Percentiles rank a stretch among this genome's conserved stretches.
Conservation (phyloP, 805 yeast species). For the Lachancea cidri region DNA sequence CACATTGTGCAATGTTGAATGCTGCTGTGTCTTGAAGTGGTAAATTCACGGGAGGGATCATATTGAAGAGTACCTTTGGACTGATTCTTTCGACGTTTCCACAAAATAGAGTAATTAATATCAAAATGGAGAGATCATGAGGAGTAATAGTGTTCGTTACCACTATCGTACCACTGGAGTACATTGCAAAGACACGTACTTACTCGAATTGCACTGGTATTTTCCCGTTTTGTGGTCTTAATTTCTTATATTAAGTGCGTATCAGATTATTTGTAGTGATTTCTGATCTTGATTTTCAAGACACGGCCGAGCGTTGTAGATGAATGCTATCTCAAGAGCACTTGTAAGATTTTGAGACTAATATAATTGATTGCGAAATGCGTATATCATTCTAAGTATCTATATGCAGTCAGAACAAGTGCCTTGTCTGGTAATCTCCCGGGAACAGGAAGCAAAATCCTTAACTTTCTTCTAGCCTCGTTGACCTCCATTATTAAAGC, state of each 20-base stretch:
- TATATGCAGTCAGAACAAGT: constrained; percentile 67
- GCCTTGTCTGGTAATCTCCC: constrained; percentile 76
- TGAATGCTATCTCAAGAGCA: too few relatives aligned
- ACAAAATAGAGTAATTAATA: constrained; percentile 20
- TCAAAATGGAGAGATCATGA: constrained; percentile 22
- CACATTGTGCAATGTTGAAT: not conserved
- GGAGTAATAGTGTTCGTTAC: constrained; percentile 18
- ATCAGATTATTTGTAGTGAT: too few relatives aligned
- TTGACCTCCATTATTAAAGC: constrained; percentile 66
- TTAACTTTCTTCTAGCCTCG: constrained; percentile 63
- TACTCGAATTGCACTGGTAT: too few relatives aligned
- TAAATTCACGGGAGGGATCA: constrained; percentile 3
- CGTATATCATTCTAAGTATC: constrained; percentile 64
- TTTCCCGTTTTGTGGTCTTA: too few relatives aligned
- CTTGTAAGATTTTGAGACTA: too few relatives aligned
- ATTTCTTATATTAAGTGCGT: too few relatives aligned
- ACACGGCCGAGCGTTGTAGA: too few relatives aligned
- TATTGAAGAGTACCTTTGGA: not conserved
- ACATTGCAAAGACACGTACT: too few relatives aligned
- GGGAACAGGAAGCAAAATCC: constrained; percentile 80
- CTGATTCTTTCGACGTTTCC: constrained; percentile 6
- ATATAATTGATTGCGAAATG: too few relatives aligned
- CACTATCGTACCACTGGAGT: not conserved
- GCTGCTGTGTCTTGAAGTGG: not conserved
- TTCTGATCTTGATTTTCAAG: not conserved